phyloP scores from a whole-genome alignment of 192 early-diverging fungal species.

The Linnemannia zychae region DNA sequence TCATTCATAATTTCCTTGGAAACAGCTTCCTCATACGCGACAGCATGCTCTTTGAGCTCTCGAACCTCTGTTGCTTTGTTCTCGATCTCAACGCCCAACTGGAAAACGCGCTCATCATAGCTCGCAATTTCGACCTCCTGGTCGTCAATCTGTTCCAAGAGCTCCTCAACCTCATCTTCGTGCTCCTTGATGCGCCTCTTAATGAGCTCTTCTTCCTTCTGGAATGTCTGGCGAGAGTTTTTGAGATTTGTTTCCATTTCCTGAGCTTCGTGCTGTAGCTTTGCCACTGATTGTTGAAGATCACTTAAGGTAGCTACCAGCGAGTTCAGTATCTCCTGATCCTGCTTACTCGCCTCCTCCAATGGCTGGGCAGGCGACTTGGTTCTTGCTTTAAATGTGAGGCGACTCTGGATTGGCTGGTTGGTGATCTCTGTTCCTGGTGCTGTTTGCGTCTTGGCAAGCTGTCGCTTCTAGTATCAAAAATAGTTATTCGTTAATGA shows the following conservation, averaged over 20 bases:
- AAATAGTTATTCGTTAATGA: not conserved
- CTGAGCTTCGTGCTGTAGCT: not conserved
- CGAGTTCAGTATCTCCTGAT: not conserved
- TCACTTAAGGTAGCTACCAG: constrained; percentile 12
- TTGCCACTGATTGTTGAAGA: constrained; percentile 21
- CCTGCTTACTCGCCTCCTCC: not conserved
- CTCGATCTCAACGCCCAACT: not conserved
- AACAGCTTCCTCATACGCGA: constrained; percentile 12
- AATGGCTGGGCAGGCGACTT: not conserved
- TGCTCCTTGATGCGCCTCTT: constrained; percentile 12
- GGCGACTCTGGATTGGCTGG: constrained; percentile 19
- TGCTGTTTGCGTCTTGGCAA: constrained; percentile 16
- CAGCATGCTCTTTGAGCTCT: not conserved
- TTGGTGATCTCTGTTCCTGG: constrained; percentile 8
- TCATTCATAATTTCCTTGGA: constrained; percentile 2
- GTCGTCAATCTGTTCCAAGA: constrained; percentile 2
- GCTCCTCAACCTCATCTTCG: constrained; percentile 10
- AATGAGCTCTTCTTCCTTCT: constrained; percentile 20
- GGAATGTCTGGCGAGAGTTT: not conserved
- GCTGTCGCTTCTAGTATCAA: constrained; percentile 13
- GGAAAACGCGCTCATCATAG: constrained; percentile 6
- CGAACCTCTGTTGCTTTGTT: constrained; percentile 10
- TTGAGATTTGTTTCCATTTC: constrained; percentile 1
- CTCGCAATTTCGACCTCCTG: constrained; percentile 20
- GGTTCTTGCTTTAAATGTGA: not conserved